Conservation (phyloP, 768 basidiomycete species). For the Lentinula detonsa region DNA sequence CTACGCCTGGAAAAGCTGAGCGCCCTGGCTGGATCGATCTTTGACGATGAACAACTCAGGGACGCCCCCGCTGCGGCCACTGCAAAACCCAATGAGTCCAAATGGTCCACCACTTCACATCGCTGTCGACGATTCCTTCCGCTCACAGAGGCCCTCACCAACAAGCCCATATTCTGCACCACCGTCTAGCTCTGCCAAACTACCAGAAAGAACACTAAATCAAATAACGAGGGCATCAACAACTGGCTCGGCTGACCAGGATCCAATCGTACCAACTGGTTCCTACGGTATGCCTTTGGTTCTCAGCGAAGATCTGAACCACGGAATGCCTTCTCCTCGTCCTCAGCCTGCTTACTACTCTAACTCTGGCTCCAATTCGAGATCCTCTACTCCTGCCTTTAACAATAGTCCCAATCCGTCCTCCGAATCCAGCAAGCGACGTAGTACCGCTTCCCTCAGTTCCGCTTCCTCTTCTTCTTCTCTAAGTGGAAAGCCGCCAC, state of each 20-base stretch:
- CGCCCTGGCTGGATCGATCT: conserved; percentile 3
- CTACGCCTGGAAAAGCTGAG: background rate
- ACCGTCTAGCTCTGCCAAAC: conserved; percentile 26
- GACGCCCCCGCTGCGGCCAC: background rate
- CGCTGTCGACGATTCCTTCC: conserved; percentile 6
- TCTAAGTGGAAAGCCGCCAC: conserved; percentile 37
- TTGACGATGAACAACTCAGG: conserved; percentile 6
- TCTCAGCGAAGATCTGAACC: conserved; percentile 71
- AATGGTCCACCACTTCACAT: background rate
- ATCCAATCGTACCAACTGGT: conserved; percentile 37
- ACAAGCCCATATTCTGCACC: conserved; percentile 26
- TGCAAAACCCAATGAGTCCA: background rate
- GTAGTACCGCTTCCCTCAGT: conserved; percentile 42
- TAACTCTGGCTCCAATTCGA: conserved; percentile 5
- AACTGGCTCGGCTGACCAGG: conserved; percentile 46
- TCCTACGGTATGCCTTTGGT: conserved; percentile 39
- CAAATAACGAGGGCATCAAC: conserved; percentile 65
- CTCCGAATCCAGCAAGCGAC: conserved; percentile 28
- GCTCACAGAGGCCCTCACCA: background rate
- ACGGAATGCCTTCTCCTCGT: conserved; percentile 21
- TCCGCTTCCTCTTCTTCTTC: conserved; percentile 53
- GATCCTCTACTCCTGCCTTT: conserved; percentile 24
- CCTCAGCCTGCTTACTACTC: conserved; percentile 8
- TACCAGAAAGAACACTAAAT: conserved; percentile 42
- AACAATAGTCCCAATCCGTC: conserved; percentile 34